Evolutionary conservation across 352 stramenopile genomes (phyloP), one percentile per base, ranked within the genome.

Genomic region (Phytophthora pisi): DNA sequence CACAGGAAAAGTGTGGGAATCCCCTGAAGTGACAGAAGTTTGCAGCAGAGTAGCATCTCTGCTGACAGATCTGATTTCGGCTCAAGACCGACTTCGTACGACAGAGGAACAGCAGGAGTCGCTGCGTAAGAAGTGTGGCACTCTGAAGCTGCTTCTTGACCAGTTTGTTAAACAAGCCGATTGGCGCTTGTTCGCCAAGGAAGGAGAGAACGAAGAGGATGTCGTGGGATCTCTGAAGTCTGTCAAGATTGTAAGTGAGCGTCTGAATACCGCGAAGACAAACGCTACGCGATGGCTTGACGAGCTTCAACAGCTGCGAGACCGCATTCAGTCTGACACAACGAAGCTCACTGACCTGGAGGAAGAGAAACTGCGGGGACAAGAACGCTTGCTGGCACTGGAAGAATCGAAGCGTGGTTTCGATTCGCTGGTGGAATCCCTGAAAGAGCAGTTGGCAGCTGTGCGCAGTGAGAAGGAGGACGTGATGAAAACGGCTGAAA

Each of bases 221-320:
- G 43, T 53, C 20, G 6, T 51, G 23, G 23, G 16, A 42, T 30
- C 26, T 23, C 34, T 75, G 16, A 30, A 53, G 8, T 54, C 38
- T 30, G 30, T 23, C 18, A 28, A 56, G 23, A 45, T 68, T 71
- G 4, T 57, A 36, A 15, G 24, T 38, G 66, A 66, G 18, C 13
- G 47, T 40, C 57, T 77, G 38, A 40, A 49, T n/a, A 16, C 55
- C 56, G 70, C 70, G 0, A 69, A 55, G 5, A 26, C 10, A 0
- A 78, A 75, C 42, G 43, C 51, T 55, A 11, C 42, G 5, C 50
- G 40, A 13, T 78, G 70, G 70, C 70, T 78, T 24, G 46, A 57
- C 10, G 65, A 75, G 28, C 57, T 72, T 20, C 15, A 75, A 18
- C 16, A 69, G 49, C 61, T 78, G 43, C 53, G 54, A 42, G 28